Percentiles rank a stretch among this genome's conserved stretches.
These are phyloP conservation scores for Cladosporium velox DNA, from an alignment of 2,329 filamentous ascomycete species.

Conservation along the genomic window DNA sequence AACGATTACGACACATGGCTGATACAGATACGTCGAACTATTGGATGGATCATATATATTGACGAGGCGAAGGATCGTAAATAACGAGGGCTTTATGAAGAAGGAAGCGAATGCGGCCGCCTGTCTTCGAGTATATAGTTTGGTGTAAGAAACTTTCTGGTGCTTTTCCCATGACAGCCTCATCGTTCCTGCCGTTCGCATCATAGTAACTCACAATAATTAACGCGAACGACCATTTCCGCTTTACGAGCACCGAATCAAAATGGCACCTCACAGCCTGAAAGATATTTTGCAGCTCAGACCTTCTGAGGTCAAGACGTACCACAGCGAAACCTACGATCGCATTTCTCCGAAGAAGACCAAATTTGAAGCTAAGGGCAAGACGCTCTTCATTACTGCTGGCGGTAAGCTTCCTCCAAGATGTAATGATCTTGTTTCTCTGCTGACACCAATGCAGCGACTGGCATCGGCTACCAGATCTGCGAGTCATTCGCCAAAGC, in stretches of 20 bases:
- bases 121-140: not conserved
- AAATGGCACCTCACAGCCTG: not conserved
- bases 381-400: conserved; percentile 32
- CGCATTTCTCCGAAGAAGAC: conserved; percentile 26
- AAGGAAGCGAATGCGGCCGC: not conserved
- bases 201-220: no score
- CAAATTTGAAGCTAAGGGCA: conserved; percentile 28
- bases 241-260: not conserved
- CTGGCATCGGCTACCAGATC: conserved; percentile 31
- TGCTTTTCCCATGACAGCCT: no score
- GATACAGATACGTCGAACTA: not conserved
- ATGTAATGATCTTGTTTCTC: not conserved
- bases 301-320: conserved; percentile 26
- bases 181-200: no score
- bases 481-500: conserved; percentile 29
- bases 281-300: not conserved
- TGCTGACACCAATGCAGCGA: conserved; percentile 10
- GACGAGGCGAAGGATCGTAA: not conserved
- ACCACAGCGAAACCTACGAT: conserved; percentile 28
- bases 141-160: not conserved
- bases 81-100: not conserved
- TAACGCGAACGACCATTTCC: not conserved
- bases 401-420: conserved; percentile 9
- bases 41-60: not conserved
- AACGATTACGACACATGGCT: not conserved